Conservation (phyloP, 2,329 filamentous ascomycete species). For the Pestalotiopsis sp. region DNA sequence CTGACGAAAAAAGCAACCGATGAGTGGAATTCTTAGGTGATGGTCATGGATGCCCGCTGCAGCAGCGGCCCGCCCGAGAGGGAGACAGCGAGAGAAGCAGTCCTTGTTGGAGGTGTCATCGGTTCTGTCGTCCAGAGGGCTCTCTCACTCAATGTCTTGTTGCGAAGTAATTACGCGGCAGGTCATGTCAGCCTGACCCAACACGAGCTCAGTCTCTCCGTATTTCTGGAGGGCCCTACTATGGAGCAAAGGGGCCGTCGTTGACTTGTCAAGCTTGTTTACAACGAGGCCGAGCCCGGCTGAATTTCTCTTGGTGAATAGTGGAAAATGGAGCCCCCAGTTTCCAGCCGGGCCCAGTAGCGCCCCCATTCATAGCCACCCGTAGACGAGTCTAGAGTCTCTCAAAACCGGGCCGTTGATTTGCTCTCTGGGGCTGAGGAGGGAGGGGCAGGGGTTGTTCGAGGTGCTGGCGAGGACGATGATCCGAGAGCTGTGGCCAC, state of each 20-base stretch:
- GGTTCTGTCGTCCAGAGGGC: background rate
- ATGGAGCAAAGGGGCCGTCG: background rate
- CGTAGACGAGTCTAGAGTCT: background rate
- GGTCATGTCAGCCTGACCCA: background rate
- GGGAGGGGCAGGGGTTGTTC: background rate
- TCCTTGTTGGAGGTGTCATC: background rate
- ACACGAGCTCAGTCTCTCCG: slow-evolving; percentile 6
- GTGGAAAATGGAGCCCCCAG: background rate
- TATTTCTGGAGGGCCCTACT: background rate
- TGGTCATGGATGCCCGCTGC: background rate
- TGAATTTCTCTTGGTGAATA: slow-evolving; percentile 4
- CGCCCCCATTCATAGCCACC: background rate
- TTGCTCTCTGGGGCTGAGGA: background rate
- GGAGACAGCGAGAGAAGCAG: background rate
- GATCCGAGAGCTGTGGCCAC: background rate
- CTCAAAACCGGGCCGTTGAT: background rate
- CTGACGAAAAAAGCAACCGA: background rate
- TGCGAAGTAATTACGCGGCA: slow-evolving; percentile 3
- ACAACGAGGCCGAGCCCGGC: background rate
- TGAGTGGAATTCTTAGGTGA: background rate
- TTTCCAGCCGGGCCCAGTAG: background rate
- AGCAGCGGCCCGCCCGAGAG: background rate
- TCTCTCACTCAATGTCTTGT: background rate
- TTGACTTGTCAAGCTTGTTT: background rate
- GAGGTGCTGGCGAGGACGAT: background rate